Base-by-base conservation (phyloP, 306 rosid genomes). In the Vigna trinervia region DNA sequence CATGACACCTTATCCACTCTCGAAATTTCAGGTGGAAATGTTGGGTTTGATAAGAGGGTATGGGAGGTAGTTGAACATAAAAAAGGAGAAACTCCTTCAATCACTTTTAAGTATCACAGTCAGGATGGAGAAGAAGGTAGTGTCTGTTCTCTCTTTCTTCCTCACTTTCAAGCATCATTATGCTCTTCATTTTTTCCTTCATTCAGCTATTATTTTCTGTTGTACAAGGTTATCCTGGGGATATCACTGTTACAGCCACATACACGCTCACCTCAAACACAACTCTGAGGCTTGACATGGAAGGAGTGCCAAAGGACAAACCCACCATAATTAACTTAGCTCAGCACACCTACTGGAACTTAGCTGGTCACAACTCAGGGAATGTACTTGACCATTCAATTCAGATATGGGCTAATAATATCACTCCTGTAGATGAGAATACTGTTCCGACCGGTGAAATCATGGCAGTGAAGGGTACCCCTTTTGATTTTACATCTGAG, bases 301-400 rank as follows among this genome's bases (percentile, higher is more conserved):
- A 95, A 84, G 99, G 94, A 75, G 87, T 89, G 78, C 86, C 96
- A 8, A 87, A 86, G 85, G 82, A 90, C 89, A 95, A 92, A 86
- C 78, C 97, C 39, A 95, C 99, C 45, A 85, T 87, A 2, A 81
- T 93, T 67, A 92, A 86, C 88, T 85, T 95, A 82, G 98, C 95
- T 72, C 98, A 93, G 67, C 98, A 93, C 76, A 89, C 97, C 17
- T 93, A 93, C 83, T 93, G 96, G 97, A 93, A 94, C 85, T 85
- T 94, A 71, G 96, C 97, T 19, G 98, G 97, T 58, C 97, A 94
- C 85, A 83, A 61, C 85, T 85, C 90, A 0, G 93, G 97, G 45
- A 71, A 88, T n/a, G 51, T 94, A 43, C 96, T 85, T 45, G 90
- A 94, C 79, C 97, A 94, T 77, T 75, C 89, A 19, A 86, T 94